Evolutionary conservation across 1,139 yeast species (phyloP).

Genomic region (Suhomyces wounanorum): DNA sequence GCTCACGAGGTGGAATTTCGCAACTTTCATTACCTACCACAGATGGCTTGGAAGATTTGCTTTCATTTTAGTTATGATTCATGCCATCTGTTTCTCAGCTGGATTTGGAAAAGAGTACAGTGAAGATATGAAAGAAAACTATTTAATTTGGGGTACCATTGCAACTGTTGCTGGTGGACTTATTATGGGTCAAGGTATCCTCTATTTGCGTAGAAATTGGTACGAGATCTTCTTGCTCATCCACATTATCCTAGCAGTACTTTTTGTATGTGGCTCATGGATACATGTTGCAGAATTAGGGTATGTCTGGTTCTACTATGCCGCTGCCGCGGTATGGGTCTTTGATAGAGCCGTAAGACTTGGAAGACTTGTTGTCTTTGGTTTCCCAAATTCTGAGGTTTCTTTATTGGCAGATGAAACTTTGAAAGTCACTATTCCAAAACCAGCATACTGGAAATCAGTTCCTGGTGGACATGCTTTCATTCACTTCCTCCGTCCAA

Average conservation of each 20-base stretch:
- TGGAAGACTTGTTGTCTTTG: constrained; percentile 35
- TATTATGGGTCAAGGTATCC: constrained; percentile 38
- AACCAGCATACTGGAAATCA: constrained; percentile 42
- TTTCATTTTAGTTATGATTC: constrained; percentile 31
- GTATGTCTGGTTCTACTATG: constrained; percentile 40
- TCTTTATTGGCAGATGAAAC: constrained; percentile 40
- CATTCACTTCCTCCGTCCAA: constrained; percentile 41
- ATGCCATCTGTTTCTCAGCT: constrained; percentile 42
- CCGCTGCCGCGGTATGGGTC: constrained; percentile 45
- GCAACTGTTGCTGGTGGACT: constrained; percentile 37
- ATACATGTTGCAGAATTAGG: constrained; percentile 44
- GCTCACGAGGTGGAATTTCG: constrained; percentile 42
- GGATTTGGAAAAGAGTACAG: constrained; percentile 16
- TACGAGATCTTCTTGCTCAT: constrained; percentile 45
- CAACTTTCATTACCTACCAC: constrained; percentile 39
- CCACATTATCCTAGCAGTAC: constrained; percentile 44
- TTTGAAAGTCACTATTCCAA: constrained; percentile 42
- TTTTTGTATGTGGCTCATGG: constrained; percentile 47
- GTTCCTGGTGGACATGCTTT: constrained; percentile 56
- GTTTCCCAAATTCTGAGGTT: constrained; percentile 40
- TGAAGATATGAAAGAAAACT: constrained; percentile 21
- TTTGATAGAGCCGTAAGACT: constrained; percentile 46
- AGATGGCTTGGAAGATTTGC: constrained; percentile 41
- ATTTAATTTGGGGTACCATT: constrained; percentile 33
- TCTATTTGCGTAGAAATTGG: constrained; percentile 41